Evolutionary conservation across 192 early-diverging fungal genomes (phyloP).

Genomic region (Funneliformis mosseae): DNA sequence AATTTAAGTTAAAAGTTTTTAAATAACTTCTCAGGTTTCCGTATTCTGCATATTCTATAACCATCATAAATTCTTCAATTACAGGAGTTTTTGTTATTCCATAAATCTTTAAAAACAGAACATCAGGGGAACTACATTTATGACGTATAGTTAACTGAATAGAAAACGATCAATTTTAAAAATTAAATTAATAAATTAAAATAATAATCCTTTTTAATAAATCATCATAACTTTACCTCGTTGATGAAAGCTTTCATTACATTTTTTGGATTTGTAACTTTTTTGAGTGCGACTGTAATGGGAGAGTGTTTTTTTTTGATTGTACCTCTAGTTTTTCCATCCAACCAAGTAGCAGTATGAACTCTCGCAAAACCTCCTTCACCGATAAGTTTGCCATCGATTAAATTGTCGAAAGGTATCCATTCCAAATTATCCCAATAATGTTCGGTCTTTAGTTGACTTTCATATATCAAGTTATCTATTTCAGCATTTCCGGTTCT

Average conservation of each 20-base stretch:
- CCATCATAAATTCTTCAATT: slow-evolving; percentile 26
- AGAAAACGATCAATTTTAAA: background rate
- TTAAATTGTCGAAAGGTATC: slow-evolving; percentile 7
- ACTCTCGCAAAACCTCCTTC: background rate
- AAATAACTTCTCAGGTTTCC: slow-evolving; percentile 42
- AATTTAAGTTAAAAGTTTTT: slow-evolving; percentile 33
- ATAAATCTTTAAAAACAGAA: background rate
- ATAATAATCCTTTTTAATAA: no score
- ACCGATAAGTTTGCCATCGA: background rate
- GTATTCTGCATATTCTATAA: slow-evolving; percentile 43
- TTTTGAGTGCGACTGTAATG: background rate
- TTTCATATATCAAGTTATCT: no score
- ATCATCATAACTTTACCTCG: no score
- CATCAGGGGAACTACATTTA: background rate
- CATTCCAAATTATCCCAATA: background rate
- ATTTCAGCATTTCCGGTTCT: no score
- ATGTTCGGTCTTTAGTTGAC: no score
- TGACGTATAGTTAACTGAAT: background rate
- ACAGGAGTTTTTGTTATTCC: background rate
- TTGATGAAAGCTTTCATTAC: no score
- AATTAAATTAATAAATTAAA: background rate
- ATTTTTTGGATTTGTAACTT: background rate
- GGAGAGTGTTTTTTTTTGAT: background rate
- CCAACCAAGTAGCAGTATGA: background rate
- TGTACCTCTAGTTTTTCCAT: background rate